Base-by-base conservation (phyloP, 2,329 filamentous ascomycete genomes). In the Simplicillium sp. region DNA sequence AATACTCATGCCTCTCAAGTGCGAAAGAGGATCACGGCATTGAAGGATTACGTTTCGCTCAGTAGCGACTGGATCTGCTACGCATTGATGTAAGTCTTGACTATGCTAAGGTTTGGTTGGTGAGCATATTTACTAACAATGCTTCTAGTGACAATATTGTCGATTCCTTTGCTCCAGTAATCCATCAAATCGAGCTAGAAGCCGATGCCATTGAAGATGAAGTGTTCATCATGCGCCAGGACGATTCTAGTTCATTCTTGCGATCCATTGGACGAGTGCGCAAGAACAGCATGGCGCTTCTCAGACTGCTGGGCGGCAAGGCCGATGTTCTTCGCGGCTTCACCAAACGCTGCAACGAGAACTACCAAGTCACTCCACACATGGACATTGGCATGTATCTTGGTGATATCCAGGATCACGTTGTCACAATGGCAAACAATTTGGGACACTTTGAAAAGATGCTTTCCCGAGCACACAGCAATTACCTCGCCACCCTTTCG, bases 61-160 rank as follows among this genome's bases (percentile, higher is more conserved):
- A 94, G 87, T 57, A 89, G 88, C 51, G 92, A 98, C 64, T 98
- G 94, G 90, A 94, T 97, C 52, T 98, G 92, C 69, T 98, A 98
- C 58, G 92, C 92, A 34, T 74, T 98, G 56, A 97, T 98, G 82
- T 87, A 70, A 72, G 82, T 67, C 41, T 1, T 16, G 29, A 12
- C 12, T 13, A 37, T 4, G 13, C 5, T 16, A 32, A 15, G 2
- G 5, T 29, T n/a, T n/a, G n/a, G 7, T 12, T 40, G 17, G 11
- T 37, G 37, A 7, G 13, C 12, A 44, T n/a, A n/a, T 38, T 33
- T 31, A 20, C 56, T 62, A 46, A 64, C 47, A 17, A 29, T 16
- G n/a, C 17, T 4, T 36, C 29, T 43, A 86, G 83, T 58, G 92
- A 98, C 61, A 87, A 98, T 57, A 98, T 98, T 56, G 92, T 97